These are phyloP conservation scores for Pistacia atlantica DNA, from an alignment of 345 rosid species.

Conservation along the genomic window DNA sequence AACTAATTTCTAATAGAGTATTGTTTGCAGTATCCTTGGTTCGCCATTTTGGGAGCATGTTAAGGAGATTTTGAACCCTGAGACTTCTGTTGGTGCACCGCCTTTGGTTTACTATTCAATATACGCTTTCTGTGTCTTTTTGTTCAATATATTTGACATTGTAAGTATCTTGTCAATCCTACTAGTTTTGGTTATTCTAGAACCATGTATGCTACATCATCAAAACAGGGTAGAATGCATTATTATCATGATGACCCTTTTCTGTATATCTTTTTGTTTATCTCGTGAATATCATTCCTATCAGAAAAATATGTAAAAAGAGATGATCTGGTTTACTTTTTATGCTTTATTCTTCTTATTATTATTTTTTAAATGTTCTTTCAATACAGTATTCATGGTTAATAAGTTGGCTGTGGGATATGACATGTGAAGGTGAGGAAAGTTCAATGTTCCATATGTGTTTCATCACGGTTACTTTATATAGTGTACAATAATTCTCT, in stretches of 20 bases:
- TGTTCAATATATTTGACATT: constrained; percentile 94
- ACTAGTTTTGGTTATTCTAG: background rate
- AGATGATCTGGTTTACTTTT: background rate
- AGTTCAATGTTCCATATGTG: background rate
- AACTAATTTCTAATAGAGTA: constrained; percentile 23
- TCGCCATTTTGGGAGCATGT: constrained; percentile 77
- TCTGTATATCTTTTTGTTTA: background rate
- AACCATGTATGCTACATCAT: background rate
- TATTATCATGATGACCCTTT: background rate
- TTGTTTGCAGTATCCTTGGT: constrained; percentile 64
- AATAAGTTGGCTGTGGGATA: background rate
- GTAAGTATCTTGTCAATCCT: constrained; percentile 53
- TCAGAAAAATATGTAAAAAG: background rate
- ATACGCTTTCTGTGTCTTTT: constrained; percentile 84
- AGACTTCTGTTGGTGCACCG: constrained; percentile 77
- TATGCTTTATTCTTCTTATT: background rate
- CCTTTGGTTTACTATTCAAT: constrained; percentile 92
- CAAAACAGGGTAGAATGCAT: background rate
- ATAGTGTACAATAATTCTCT: too few species aligned
- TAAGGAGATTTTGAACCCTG: constrained; percentile 88
- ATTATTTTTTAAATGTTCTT: background rate
- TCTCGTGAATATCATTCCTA: background rate
- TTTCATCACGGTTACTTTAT: too few species aligned
- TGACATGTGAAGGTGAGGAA: background rate
- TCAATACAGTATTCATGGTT: background rate